Conservation (phyloP, 148 eudicot species). For the Rhododendron williamsianum region DNA sequence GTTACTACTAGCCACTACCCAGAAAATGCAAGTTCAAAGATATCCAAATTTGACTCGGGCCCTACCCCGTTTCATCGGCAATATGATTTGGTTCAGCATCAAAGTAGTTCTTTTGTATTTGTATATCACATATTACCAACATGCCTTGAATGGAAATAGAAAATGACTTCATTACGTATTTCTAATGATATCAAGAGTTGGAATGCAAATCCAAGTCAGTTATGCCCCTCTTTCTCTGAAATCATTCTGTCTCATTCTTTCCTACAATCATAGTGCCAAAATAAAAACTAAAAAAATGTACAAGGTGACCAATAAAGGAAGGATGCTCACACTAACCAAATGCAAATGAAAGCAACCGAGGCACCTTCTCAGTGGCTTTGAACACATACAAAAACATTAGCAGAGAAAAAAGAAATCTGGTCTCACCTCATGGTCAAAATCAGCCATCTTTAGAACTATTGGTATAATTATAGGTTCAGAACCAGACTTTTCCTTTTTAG, state of each 20-base stretch:
- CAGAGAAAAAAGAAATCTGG: slow-evolving; percentile 3
- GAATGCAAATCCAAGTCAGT: not conserved
- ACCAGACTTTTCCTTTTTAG: slow-evolving; percentile 58
- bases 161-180: not conserved
- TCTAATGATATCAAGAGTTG: not conserved
- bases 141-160: not conserved
- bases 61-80: not conserved
- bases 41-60: not conserved
- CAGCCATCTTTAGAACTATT: slow-evolving; percentile 91
- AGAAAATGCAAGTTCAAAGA: not conserved
- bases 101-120: not conserved
- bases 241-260: not conserved
- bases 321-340: not conserved
- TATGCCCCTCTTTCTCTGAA: not conserved
- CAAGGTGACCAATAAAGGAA: not conserved
- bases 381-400: not conserved
- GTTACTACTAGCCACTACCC: not conserved
- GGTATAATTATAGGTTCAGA: slow-evolving; percentile 88
- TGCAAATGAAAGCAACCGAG: not conserved
- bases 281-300: not conserved
- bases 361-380: not conserved
- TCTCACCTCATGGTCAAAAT: slow-evolving; percentile 90
- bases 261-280: not conserved
- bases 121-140: not conserved
- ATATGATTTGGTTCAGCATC: not conserved